Base-by-base conservation (phyloP, 768 basidiomycete species). In the Pleurotus pulmonarius region DNA sequence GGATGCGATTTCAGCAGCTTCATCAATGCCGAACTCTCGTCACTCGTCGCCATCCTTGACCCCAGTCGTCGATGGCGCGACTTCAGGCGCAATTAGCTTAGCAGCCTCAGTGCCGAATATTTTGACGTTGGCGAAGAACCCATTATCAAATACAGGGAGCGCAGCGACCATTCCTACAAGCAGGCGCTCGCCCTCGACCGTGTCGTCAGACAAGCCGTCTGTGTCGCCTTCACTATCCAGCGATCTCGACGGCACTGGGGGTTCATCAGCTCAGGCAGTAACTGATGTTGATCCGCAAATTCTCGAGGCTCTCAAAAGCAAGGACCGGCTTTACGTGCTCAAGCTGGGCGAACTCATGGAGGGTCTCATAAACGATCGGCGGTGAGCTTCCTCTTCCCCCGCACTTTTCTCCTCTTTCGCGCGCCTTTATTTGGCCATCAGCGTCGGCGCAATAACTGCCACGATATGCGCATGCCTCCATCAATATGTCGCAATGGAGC, bases 301-400 rank as follows among this genome's bases (percentile, higher is more conserved):
- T 63, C 65, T 93, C 64, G 91, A 94, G 69, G 92, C 92, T 18
- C 87, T 94, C 60, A 83, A 78, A 70, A 87, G 86, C 79, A 94
- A 94, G 75, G 92, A 94, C 70, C 81, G 92, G 66, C 78, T 94
- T 59, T 94, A 86, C 69, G 90, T 94, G 46, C 75, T 94, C 64
- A 92, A 89, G 76, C 80, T 94, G n/a, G 92, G 90, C 57, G 92
- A 94, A 74, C 78, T 75, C 61, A 90, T 94, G 83, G 92, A 94
- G 73, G 71, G 73, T 49, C 78, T 94, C 66, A 90, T 94, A 64
- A 80, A 72, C 58, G 90, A 92, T 67, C 82, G 79, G 64, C 83
- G 81, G 90, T 88, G 59, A 57, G 86, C 79, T 40, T 58, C 34
- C 22, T 46, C 48, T 49, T 11, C 44, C 29, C 25, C 25, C 20